A percentile compares a stretch with the other conserved stretches of the same genome.
Evolutionary conservation across 2,329 filamentous ascomycete species (phyloP).

Genomic region (Aspergillus hortae): DNA sequence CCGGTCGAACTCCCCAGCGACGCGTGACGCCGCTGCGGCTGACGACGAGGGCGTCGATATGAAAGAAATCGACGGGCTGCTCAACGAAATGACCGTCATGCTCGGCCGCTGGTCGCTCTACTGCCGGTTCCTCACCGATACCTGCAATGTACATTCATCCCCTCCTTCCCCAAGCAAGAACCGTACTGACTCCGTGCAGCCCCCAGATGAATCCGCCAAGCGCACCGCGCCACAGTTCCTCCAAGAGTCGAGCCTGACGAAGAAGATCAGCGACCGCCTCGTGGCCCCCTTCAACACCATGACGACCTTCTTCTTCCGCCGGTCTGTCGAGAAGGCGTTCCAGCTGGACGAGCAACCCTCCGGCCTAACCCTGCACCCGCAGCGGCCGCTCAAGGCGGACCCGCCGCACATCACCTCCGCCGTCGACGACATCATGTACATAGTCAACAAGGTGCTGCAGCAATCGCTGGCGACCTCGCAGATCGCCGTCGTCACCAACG

Average conservation of each 20-base stretch:
- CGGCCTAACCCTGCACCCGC: slow-evolving; percentile 73
- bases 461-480: slow-evolving; percentile 85
- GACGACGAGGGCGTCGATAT: slow-evolving; percentile 95
- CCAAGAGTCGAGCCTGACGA: slow-evolving; percentile 71
- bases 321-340: slow-evolving; percentile 96
- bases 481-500: slow-evolving; percentile 69
- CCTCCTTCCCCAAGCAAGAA: not conserved
- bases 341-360: slow-evolving; percentile 86
- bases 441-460: slow-evolving; percentile 87
- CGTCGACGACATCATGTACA: slow-evolving; percentile 99
- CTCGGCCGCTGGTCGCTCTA: slow-evolving; percentile 91
- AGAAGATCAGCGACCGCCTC: slow-evolving; percentile 73
- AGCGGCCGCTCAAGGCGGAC: slow-evolving; percentile 68
- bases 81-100: slow-evolving; percentile 90
- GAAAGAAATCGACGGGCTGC: slow-evolving; percentile 85
- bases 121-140: slow-evolving; percentile 79
- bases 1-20: slow-evolving; percentile 72
- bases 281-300: slow-evolving; percentile 81
- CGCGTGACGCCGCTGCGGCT: slow-evolving; percentile 57
- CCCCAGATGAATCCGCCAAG: slow-evolving; percentile 50
- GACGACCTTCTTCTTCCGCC: slow-evolving; percentile 93
- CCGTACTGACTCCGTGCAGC: slow-evolving; percentile 12
- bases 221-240: slow-evolving; percentile 67
- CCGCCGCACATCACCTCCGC: slow-evolving; percentile 90
- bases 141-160: slow-evolving; percentile 66